Evolutionary conservation across 2,329 filamentous ascomycete species (phyloP).

Genomic region (Arthrinium phaeospermum): DNA sequence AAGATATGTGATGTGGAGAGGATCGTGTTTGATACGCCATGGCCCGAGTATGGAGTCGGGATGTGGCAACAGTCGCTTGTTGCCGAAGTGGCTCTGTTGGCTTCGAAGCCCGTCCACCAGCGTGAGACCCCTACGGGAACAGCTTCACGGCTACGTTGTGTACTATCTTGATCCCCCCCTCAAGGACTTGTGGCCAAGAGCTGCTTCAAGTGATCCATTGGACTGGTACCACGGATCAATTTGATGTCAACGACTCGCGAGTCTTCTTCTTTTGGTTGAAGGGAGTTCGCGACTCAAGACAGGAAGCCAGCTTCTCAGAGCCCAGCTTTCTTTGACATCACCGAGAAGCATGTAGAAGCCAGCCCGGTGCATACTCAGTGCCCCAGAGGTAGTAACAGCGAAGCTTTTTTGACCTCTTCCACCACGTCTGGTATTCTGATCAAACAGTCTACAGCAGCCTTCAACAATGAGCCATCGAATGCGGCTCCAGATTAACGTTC

Average conservation of each 20-base stretch:
- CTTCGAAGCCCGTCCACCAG: not conserved
- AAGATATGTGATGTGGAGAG: not conserved
- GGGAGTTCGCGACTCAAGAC: not conserved
- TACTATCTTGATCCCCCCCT: not conserved
- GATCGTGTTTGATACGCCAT: not conserved
- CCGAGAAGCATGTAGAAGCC: not conserved
- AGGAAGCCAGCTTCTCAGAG: not conserved
- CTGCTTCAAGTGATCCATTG: not conserved
- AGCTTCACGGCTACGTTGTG: not conserved
- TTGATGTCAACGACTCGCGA: not conserved
- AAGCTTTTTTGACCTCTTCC: not conserved
- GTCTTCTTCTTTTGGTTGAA: conserved; percentile 7
- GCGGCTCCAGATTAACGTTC: not conserved
- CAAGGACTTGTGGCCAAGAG: not conserved
- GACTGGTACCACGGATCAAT: not conserved
- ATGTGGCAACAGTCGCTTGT: conserved; percentile 1
- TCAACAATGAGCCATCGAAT: not conserved
- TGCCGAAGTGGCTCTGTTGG: not conserved
- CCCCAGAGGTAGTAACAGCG: not conserved
- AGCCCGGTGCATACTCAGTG: not conserved
- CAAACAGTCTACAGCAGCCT: not conserved
- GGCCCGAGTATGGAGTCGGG: conserved; percentile 4
- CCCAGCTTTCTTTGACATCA: not conserved
- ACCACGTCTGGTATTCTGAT: not conserved
- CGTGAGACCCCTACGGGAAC: not conserved